Evolutionary conservation across 108 stramenopile genomes (phyloP).

Genomic region (Nitzschia sp.): DNA sequence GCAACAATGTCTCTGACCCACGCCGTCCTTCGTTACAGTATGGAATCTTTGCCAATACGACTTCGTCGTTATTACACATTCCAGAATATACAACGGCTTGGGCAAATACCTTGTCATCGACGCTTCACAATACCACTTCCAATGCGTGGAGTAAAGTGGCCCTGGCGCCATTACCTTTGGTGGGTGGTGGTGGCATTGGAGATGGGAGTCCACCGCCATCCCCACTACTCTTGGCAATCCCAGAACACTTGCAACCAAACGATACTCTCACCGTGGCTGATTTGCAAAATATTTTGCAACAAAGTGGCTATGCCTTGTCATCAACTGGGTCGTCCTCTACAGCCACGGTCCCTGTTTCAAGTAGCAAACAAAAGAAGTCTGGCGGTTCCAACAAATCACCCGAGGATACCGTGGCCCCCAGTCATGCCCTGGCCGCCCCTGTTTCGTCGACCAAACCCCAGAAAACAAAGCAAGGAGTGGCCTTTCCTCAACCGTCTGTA

Average conservation of each 20-base stretch:
- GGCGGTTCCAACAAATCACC: neutral
- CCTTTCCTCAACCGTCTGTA: constrained; percentile 59
- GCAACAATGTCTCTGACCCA: too few relatives aligned
- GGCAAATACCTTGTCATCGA: constrained; percentile 2
- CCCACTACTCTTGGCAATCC: neutral
- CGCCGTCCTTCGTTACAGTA: too few relatives aligned
- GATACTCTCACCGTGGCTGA: constrained; percentile 36
- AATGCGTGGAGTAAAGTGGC: constrained; percentile 2
- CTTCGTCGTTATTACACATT: too few relatives aligned
- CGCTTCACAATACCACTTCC: neutral
- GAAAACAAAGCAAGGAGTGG: constrained; percentile 30
- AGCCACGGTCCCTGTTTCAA: neutral
- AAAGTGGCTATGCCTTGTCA: constrained; percentile 19
- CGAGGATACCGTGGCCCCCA: neutral
- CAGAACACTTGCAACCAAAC: constrained; percentile 16
- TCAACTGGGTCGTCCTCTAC: neutral
- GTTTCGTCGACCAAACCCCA: neutral
- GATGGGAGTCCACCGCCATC: neutral
- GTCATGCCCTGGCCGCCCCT: neutral
- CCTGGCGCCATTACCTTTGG: neutral
- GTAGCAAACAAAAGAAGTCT: neutral
- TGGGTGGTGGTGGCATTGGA: neutral
- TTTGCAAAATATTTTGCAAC: constrained; percentile 22
- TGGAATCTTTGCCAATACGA: constrained; percentile 3
- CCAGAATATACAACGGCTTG: neutral